Conservation (phyloP, 768 basidiomycete genomes). For the Rhizopogon vesiculosus region DNA sequence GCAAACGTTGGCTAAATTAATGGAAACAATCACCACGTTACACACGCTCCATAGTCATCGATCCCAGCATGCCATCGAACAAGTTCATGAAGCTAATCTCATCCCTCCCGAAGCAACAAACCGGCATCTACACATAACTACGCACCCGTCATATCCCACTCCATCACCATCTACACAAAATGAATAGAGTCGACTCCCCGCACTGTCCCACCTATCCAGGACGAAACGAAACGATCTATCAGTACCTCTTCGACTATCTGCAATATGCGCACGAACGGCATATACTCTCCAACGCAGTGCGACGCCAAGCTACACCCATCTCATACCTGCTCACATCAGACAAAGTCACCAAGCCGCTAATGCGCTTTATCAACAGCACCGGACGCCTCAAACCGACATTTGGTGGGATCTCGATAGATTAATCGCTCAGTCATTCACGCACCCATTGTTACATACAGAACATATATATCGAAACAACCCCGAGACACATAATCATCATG, state of each 20-base stretch:
- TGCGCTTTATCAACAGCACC: conserved; percentile 1
- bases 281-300: not conserved
- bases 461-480: not conserved
- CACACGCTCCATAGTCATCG: not conserved
- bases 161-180: conserved; percentile 23
- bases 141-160: conserved; percentile 26
- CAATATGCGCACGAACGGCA: conserved; percentile 6
- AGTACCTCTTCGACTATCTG: conserved; percentile 23
- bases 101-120: conserved; percentile 7
- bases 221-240: conserved; percentile 21
- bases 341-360: not conserved
- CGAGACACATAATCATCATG: not conserved
- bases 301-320: not conserved
- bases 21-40: conserved; percentile 1
- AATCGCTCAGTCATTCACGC: too few species aligned
- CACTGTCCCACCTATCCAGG: conserved; percentile 20
- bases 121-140: conserved; percentile 26
- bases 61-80: not conserved
- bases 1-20: not conserved
- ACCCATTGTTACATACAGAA: not conserved
- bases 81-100: conserved; percentile 1
- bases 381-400: too few species aligned
- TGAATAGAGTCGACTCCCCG: conserved; percentile 17
- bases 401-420: too few species aligned
- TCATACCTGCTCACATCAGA: conserved; percentile 1